A percentile compares a stretch with the other conserved stretches of the same genome.
Conservation (phyloP, 208 protist species). For the Porcisia hertigi region DNA sequence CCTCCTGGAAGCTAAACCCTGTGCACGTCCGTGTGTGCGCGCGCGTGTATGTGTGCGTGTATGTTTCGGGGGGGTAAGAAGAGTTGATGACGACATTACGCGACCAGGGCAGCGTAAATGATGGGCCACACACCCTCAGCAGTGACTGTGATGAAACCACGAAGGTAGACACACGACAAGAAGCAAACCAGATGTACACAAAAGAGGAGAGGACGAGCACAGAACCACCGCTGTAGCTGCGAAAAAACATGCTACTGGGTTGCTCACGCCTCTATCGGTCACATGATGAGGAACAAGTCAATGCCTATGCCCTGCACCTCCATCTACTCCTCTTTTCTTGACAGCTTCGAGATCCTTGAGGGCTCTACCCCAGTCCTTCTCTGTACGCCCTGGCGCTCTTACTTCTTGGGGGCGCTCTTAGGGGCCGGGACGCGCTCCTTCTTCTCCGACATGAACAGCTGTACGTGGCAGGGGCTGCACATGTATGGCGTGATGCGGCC, state of each 20-base stretch:
- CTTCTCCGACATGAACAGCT: slow-evolving; percentile 86
- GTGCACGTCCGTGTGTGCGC: not conserved
- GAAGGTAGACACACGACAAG: not conserved
- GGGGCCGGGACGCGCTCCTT: slow-evolving; percentile 75
- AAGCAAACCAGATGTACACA: not conserved
- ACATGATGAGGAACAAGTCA: not conserved
- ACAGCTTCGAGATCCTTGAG: not conserved
- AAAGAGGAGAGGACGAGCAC: not conserved
- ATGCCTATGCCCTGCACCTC: not conserved
- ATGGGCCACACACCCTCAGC: not conserved
- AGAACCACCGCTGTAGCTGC: not conserved
- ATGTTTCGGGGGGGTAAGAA: not conserved
- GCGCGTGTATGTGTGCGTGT: too few relatives aligned
- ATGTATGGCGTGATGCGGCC: slow-evolving; percentile 95
- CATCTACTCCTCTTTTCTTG: not conserved
- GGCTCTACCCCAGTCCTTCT: not conserved
- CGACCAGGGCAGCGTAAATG: not conserved
- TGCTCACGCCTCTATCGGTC: not conserved
- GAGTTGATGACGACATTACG: not conserved
- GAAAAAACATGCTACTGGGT: not conserved
- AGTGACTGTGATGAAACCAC: not conserved
- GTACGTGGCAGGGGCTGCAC: slow-evolving; percentile 92
- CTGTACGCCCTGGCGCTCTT: slow-evolving; percentile 13
- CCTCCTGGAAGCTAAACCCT: not conserved
- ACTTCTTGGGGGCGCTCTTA: slow-evolving; percentile 81